Evolutionary conservation across 768 basidiomycete genomes (phyloP).

Genomic region (Candolleomyces aberdarensis): DNA sequence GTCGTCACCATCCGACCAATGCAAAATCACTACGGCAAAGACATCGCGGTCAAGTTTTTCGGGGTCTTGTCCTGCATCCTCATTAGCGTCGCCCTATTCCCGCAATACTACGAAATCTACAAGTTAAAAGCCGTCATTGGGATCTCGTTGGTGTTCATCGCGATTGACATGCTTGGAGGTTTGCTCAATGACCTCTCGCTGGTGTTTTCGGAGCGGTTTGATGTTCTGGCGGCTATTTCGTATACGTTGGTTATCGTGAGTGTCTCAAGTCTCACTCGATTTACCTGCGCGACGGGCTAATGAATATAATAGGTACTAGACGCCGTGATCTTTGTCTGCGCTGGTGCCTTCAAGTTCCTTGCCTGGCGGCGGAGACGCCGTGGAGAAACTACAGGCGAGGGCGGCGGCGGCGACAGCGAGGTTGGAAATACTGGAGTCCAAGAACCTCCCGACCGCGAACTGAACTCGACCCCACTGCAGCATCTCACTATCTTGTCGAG

Average conservation of each 20-base stretch:
- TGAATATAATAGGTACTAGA: neutral
- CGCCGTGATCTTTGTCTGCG: no score
- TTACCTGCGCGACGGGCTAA: neutral
- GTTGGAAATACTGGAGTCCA: no score
- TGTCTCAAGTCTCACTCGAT: constrained; percentile 4
- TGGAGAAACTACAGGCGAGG: no score
- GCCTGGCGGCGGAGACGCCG: no score
- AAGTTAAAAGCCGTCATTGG: constrained; percentile 60
- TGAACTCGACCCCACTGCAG: no score
- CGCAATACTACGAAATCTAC: constrained; percentile 79
- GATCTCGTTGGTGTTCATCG: constrained; percentile 67
- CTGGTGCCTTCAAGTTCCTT: no score
- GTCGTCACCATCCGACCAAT: constrained; percentile 55
- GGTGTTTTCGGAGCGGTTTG: constrained; percentile 61
- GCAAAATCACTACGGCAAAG: constrained; percentile 23
- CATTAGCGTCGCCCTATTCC: constrained; percentile 44
- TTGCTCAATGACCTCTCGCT: constrained; percentile 70
- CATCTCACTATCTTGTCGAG: no score
- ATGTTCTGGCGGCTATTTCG: constrained; percentile 57
- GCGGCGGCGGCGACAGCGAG: no score
- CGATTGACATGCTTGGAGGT: constrained; percentile 66
- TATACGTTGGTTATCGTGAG: constrained; percentile 64
- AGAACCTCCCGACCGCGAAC: no score
- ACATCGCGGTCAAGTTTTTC: constrained; percentile 45
- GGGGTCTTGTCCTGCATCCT: constrained; percentile 61